phyloP scores from a whole-genome alignment of 83 land plant genomes.

The Thuja plicata region DNA sequence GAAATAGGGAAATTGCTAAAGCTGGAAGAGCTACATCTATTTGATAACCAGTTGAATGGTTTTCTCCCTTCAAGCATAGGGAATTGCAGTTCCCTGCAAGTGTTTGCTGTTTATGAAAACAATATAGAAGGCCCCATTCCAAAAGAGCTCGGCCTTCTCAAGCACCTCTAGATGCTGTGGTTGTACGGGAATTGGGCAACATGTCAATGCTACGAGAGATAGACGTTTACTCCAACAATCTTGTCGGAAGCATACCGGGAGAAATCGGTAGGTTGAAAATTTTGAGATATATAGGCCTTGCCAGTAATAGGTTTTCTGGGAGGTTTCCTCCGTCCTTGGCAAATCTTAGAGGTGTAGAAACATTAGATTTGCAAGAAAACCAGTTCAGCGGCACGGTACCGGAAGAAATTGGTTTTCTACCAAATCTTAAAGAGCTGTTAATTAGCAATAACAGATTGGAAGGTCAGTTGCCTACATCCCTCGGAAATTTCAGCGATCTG shows the following conservation, averaged over 20 bases:
- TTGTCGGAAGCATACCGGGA: slow-evolving; percentile 43
- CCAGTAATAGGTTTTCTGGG: slow-evolving; percentile 37
- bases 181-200: slow-evolving; percentile 28
- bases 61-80: slow-evolving; percentile 37
- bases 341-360: neutral
- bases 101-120: slow-evolving; percentile 40
- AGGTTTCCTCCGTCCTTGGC: slow-evolving; percentile 29
- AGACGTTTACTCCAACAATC: neutral
- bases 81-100: slow-evolving; percentile 23
- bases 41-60: slow-evolving; percentile 23
- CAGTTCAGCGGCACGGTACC: neutral
- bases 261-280: slow-evolving; percentile 34
- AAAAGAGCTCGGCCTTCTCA: slow-evolving; percentile 42
- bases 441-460: slow-evolving; percentile 14
- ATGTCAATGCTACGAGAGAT: neutral
- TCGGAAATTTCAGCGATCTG: slow-evolving; percentile 20
- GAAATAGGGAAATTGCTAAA: neutral
- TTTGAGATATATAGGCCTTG: slow-evolving; percentile 22
- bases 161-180: slow-evolving; percentile 21
- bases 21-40: slow-evolving; percentile 21
- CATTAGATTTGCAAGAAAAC: neutral
- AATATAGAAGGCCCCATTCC: slow-evolving; percentile 44
- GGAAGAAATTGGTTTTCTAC: neutral
- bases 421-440: neutral
- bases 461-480: slow-evolving; percentile 43